Conservation (phyloP, 148 eudicot species). For the Pharnaceum exiguum region DNA sequence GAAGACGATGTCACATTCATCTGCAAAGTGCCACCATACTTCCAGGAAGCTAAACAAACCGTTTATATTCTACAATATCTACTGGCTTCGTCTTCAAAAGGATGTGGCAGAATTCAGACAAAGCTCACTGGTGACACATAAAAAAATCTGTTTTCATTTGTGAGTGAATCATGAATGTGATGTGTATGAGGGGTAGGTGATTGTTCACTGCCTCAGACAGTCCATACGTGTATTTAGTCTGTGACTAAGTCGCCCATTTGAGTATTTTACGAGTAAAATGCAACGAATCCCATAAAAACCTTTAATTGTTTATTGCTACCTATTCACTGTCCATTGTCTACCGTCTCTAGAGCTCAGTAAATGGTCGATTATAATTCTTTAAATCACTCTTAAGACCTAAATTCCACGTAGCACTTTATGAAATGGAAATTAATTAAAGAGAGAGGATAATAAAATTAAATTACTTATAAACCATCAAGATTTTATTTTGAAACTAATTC, state of each 20-base stretch:
- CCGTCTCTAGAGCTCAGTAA: too few species aligned
- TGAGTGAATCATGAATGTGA: neutral
- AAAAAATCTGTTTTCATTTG: neutral
- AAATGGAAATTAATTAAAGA: too few species aligned
- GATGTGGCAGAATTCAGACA: neutral
- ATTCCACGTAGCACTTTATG: too few species aligned
- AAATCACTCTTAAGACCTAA: too few species aligned
- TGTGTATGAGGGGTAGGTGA: neutral
- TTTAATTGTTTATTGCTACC: neutral
- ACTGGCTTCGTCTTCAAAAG: neutral
- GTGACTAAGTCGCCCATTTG: too few species aligned
- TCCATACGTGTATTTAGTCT: too few species aligned
- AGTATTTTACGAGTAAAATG: too few species aligned
- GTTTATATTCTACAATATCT: constrained; percentile 2
- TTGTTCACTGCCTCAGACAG: neutral
- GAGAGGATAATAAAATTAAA: too few species aligned
- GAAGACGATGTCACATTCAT: neutral
- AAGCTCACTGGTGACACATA: too few species aligned
- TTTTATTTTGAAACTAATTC: too few species aligned
- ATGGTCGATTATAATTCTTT: too few species aligned
- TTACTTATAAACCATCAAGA: too few species aligned
- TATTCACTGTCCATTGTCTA: neutral
- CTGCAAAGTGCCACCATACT: neutral
- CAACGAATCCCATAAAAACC: constrained; percentile 6
- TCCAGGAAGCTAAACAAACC: neutral